A percentile compares a stretch with the other conserved stretches of the same genome.
phyloP scores from a whole-genome alignment of 208 protist species.

The Wallacemonas rigidus region DNA sequence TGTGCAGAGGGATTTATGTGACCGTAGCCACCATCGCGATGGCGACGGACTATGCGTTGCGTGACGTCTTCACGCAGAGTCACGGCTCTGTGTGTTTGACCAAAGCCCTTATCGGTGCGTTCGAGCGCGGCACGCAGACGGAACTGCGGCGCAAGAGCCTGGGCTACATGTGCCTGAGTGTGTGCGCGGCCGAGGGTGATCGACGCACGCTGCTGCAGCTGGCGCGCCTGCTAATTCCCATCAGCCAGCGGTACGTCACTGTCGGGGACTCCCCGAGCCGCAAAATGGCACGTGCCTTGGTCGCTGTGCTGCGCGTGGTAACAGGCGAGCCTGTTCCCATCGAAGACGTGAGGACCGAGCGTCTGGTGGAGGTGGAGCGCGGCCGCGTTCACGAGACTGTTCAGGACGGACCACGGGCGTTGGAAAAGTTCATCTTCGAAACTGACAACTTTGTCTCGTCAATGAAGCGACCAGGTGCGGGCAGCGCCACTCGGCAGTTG shows the following conservation, averaged over 20 bases:
- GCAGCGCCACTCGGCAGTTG: background rate
- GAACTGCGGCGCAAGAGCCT: slow-evolving; percentile 82
- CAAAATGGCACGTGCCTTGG: slow-evolving; percentile 80
- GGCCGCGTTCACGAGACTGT: slow-evolving; percentile 38
- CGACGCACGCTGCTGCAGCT: slow-evolving; percentile 19
- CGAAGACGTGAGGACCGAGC: slow-evolving; percentile 44
- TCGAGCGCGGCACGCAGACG: slow-evolving; percentile 65
- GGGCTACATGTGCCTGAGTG: slow-evolving; percentile 74
- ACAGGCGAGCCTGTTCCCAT: slow-evolving; percentile 21
- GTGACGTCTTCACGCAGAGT: slow-evolving; percentile 60
- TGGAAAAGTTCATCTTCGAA: slow-evolving; percentile 61
- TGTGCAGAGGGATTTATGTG: slow-evolving; percentile 75
- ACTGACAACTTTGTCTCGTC: slow-evolving; percentile 55
- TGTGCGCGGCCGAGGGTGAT: slow-evolving; percentile 34
- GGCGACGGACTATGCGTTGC: slow-evolving; percentile 65
- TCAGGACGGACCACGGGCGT: slow-evolving; percentile 36
- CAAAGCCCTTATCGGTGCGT: slow-evolving; percentile 40
- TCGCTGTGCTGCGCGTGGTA: slow-evolving; percentile 53
- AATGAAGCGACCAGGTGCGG: slow-evolving; percentile 21
- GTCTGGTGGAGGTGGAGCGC: slow-evolving; percentile 60
- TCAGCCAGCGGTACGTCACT: slow-evolving; percentile 49
- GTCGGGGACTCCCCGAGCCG: slow-evolving; percentile 73
- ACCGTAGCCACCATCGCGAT: slow-evolving; percentile 79
- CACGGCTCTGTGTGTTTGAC: slow-evolving; percentile 47
- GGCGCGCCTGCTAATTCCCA: slow-evolving; percentile 13